Base-by-base conservation (phyloP, 2,329 filamentous ascomycete species). In the Coniochaeta sp. region DNA sequence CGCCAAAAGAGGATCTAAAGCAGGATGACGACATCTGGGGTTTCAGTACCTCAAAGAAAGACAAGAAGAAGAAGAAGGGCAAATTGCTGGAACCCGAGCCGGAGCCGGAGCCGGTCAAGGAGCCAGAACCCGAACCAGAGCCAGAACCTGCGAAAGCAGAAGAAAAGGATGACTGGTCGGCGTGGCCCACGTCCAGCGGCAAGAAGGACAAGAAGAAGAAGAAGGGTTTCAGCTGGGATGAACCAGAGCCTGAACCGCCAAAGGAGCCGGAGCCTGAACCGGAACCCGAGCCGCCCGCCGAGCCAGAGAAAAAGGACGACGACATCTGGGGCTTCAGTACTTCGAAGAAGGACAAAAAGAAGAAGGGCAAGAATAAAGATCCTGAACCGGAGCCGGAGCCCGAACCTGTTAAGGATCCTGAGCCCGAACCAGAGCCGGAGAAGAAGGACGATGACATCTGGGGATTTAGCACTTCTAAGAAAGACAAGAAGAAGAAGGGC, bases 341-440 rank as follows among this genome's bases (percentile, higher is more conserved):
- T 59, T 67, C 67, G 22, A 76, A 77, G 58, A 79, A 80, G 66
- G 76, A 75, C 62, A 73, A 74, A 57, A 72, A 74, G 54, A 71
- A 69, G 59, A 67, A 68, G 26, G 76, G 77, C 47, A 79, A 79
- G 0, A 63, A 65, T 40, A 68, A 68, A 14, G 71, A 73, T 33
- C 64, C 69, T 6, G 62, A 67, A 58, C 64, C 66, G 6, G 65
- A 73, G 61, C 70, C 70, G 63, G 77, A 79, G 60, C 74, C 76
- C 14, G 73, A 57, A 7, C 36, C 55, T 24, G 55, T 19, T 6
- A 57, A 72, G 59, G 63, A 61, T 64, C 70, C 70, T 63, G 77
- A 79, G 60, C 74, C 76, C 16, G 73, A 57, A 7, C 36, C 55
- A 14, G 55, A 72, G 59, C 62, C 59, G 64, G 68, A 68, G 67